Conservation (phyloP, 192 early-diverging fungal genomes). For the Globomyces pollinis-pini region DNA sequence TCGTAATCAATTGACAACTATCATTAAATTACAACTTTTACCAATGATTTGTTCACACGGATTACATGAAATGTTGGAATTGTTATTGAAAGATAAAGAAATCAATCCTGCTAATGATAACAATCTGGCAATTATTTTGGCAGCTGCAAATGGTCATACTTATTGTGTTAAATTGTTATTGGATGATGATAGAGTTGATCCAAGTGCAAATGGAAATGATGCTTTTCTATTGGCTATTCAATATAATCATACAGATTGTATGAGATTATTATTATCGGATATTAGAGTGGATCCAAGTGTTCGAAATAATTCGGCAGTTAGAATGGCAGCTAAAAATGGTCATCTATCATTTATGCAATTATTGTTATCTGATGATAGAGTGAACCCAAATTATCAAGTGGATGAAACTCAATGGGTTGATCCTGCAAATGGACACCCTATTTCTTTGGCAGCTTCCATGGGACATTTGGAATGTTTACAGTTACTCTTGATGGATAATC, state of each 20-base stretch:
- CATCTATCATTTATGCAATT: neutral
- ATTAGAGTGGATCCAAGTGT: conserved; percentile 1
- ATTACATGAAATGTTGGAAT: neutral
- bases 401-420: neutral
- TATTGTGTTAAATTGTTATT: neutral
- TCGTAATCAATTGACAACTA: no score
- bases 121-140: neutral
- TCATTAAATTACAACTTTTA: no score
- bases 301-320: neutral
- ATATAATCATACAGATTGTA: neutral
- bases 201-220: neutral
- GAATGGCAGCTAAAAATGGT: neutral
- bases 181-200: neutral
- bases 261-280: neutral
- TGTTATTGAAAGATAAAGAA: neutral
- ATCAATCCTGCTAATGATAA: neutral
- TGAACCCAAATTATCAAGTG: neutral
- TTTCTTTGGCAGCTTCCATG: neutral
- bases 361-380: neutral
- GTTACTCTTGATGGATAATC: neutral
- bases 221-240: neutral
- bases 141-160: neutral
- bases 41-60: no score
- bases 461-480: neutral
- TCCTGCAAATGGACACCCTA: neutral